phyloP scores from a whole-genome alignment of 495 filamentous ascomycete species.

The Neurospora sp. region DNA sequence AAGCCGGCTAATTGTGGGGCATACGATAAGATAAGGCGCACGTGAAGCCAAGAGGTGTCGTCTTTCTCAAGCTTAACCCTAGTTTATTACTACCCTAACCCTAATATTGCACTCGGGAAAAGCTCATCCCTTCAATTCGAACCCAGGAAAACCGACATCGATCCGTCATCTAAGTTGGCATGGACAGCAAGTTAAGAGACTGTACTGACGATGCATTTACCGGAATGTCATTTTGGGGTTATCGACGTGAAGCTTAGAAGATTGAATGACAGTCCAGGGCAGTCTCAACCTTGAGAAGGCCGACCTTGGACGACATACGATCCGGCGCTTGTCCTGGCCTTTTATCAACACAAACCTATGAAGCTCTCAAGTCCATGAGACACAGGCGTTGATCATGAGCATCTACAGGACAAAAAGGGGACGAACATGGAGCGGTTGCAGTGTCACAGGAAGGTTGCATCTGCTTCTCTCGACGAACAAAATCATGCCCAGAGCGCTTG shows the following conservation, averaged over 20 bases:
- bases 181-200: too few relatives aligned
- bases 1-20: neutral
- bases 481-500: neutral
- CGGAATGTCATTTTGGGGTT: too few relatives aligned
- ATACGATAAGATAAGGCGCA: neutral
- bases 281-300: neutral
- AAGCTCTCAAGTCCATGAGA: neutral
- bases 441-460: neutral
- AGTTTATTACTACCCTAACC: neutral
- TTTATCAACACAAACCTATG: neutral
- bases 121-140: neutral
- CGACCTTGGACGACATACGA: neutral
- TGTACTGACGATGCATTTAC: too few relatives aligned
- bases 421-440: neutral
- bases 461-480: neutral
- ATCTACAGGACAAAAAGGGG: too few relatives aligned
- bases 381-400: neutral
- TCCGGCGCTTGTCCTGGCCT: neutral
- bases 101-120: neutral
- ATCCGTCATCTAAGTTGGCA: too few relatives aligned
- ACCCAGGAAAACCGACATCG: too few relatives aligned
- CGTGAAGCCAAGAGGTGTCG: neutral
- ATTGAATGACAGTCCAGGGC: neutral
- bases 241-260: neutral
- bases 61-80: neutral